Conservation (phyloP, 176 grass and related monocot genomes). For the Oryza australiensis region DNA sequence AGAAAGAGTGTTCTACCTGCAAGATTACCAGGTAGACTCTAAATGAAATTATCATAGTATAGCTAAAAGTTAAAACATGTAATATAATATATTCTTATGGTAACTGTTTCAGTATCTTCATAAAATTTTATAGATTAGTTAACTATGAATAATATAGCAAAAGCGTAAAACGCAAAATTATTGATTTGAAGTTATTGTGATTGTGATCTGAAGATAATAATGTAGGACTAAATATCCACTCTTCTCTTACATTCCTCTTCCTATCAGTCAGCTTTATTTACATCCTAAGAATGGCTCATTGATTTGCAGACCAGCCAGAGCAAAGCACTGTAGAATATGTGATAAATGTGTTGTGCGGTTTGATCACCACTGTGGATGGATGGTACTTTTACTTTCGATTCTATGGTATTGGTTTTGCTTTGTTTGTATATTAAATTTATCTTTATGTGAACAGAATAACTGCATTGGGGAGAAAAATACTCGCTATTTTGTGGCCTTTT, state of each 20-base stretch:
- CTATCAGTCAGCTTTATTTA: constrained; percentile 24
- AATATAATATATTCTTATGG: background rate
- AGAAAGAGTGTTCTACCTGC: constrained; percentile 98
- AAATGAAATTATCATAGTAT: constrained; percentile 13
- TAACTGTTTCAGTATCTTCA: constrained; percentile 15
- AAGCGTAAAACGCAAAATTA: constrained; percentile 14
- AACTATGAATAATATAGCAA: constrained; percentile 10
- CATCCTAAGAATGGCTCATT: constrained; percentile 40
- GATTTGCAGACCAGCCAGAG: constrained; percentile 84
- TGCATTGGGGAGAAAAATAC: constrained; percentile 99
- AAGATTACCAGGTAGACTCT: constrained; percentile 73
- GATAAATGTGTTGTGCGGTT: constrained; percentile 96
- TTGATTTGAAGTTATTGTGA: constrained; percentile 17
- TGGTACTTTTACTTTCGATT: constrained; percentile 56
- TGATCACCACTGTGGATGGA: constrained; percentile 99
- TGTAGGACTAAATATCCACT: background rate
- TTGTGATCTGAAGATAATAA: constrained; percentile 17
- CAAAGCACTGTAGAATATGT: constrained; percentile 97
- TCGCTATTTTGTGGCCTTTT: constrained; percentile 92
- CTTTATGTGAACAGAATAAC: constrained; percentile 77
- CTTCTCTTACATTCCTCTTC: background rate
- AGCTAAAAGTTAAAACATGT: constrained; percentile 18
- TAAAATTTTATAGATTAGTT: background rate
- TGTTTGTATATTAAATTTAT: constrained; percentile 39
- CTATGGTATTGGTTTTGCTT: constrained; percentile 26